phyloP scores from a whole-genome alignment of 139 green algal genomes.

The Limnomonas spitsbergensis region DNA sequence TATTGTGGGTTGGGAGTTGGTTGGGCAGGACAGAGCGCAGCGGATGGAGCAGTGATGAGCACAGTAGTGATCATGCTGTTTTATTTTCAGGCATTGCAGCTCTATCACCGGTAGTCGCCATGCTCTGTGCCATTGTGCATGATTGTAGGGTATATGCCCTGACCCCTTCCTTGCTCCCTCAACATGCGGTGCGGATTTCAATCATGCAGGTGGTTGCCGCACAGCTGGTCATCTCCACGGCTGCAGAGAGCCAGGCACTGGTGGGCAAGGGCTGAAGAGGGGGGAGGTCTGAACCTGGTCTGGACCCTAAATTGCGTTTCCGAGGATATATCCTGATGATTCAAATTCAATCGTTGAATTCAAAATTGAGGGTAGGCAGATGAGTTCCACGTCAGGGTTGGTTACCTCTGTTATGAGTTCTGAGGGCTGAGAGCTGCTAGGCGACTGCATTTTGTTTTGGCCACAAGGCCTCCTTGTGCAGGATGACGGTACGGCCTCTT shows the following conservation, averaged over 20 bases:
- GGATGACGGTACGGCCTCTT: too few relatives aligned
- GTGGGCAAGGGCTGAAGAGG: not conserved
- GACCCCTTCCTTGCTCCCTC: not conserved
- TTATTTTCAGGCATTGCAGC: not conserved
- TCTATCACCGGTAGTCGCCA: too few relatives aligned
- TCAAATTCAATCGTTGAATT: not conserved
- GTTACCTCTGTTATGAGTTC: too few relatives aligned
- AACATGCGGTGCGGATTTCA: not conserved
- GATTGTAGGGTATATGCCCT: too few relatives aligned
- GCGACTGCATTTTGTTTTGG: too few relatives aligned
- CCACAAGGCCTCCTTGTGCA: too few relatives aligned
- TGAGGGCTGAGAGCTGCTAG: too few relatives aligned
- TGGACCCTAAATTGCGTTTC: not conserved
- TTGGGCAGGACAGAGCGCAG: too few relatives aligned
- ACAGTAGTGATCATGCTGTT: not conserved
- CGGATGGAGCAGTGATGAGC: too few relatives aligned
- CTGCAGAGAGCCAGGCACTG: constrained; percentile 2
- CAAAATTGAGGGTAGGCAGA: too few relatives aligned
- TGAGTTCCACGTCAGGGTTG: too few relatives aligned
- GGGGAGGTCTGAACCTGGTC: not conserved
- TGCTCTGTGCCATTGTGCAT: too few relatives aligned
- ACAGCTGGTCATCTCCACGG: not conserved
- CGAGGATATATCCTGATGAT: not conserved
- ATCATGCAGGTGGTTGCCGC: not conserved
- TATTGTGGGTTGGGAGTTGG: not conserved